A percentile compares a stretch with the other conserved stretches of the same genome.
phyloP scores from a whole-genome alignment of 106 monocot genomes.

The Acanthochlamys bracteata region DNA sequence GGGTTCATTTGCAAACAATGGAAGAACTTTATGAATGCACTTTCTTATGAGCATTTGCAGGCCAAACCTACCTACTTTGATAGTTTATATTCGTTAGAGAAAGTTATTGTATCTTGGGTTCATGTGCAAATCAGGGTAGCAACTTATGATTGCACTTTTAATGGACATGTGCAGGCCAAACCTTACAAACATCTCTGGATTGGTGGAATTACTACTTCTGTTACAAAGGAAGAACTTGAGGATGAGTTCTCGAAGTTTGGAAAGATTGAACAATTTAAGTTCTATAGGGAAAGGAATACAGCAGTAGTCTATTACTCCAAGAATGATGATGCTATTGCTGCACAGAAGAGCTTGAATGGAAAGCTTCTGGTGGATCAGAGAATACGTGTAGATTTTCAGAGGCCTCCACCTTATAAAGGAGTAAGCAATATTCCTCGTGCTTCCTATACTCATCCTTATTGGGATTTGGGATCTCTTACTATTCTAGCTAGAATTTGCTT shows the following conservation, averaged over 20 bases:
- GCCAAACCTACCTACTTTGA: background rate
- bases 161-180: constrained; percentile 21
- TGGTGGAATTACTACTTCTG: constrained; percentile 62
- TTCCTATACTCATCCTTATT: background rate
- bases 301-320: constrained; percentile 61
- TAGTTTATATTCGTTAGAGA: too few relatives aligned
- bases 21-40: background rate
- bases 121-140: too few relatives aligned
- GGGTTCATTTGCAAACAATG: too few relatives aligned
- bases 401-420: constrained; percentile 42
- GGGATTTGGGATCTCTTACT: too few relatives aligned
- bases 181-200: constrained; percentile 80
- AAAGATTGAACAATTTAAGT: constrained; percentile 57
- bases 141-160: too few relatives aligned
- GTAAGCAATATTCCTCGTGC: constrained; percentile 18
- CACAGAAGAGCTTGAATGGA: constrained; percentile 76
- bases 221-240: constrained; percentile 62
- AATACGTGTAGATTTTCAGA: constrained; percentile 83
- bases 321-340: constrained; percentile 76
- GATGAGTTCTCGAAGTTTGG: constrained; percentile 80
- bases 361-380: constrained; percentile 56
- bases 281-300: constrained; percentile 61
- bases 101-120: too few relatives aligned
- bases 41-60: constrained; percentile 24
- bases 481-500: too few relatives aligned